phyloP scores from a whole-genome alignment of 2,329 filamentous ascomycete species.

The Apiospora sp. region DNA sequence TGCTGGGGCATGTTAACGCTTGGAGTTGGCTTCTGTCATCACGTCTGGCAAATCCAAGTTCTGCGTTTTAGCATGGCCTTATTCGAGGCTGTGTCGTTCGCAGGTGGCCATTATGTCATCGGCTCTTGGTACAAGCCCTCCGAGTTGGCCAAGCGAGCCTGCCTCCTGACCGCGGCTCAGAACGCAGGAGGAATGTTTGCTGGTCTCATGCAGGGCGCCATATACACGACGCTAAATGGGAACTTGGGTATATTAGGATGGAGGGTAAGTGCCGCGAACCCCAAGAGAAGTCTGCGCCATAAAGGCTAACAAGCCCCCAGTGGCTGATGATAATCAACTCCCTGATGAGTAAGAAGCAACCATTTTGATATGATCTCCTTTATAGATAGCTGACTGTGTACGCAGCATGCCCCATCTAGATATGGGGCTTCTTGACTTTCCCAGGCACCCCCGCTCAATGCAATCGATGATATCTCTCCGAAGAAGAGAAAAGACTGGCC shows the following conservation, averaged over 20 bases:
- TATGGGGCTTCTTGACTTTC: constrained; percentile 20
- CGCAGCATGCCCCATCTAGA: constrained; percentile 13
- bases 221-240: constrained; percentile 54
- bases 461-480: constrained; percentile 23
- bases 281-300: not conserved
- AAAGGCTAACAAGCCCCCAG: not conserved
- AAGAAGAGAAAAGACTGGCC: constrained; percentile 25
- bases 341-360: not conserved
- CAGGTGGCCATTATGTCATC: constrained; percentile 65
- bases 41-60: constrained; percentile 63
- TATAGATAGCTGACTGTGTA: not conserved
- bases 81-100: constrained; percentile 63
- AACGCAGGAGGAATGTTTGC: constrained; percentile 68
- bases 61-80: constrained; percentile 65
- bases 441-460: constrained; percentile 14
- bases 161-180: constrained; percentile 67
- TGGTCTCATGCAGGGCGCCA: constrained; percentile 67
- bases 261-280: constrained; percentile 34
- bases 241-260: constrained; percentile 60
- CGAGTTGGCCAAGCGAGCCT: constrained; percentile 68
- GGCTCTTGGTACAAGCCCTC: constrained; percentile 67
- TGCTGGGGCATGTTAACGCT: constrained; percentile 69
- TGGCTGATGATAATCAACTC: not conserved
- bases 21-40: constrained; percentile 62
- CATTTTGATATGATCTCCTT: not conserved